These are phyloP conservation scores for Monosiga brevicollis DNA, from an alignment of 78 protist genomes.

Conservation along the genomic window DNA sequence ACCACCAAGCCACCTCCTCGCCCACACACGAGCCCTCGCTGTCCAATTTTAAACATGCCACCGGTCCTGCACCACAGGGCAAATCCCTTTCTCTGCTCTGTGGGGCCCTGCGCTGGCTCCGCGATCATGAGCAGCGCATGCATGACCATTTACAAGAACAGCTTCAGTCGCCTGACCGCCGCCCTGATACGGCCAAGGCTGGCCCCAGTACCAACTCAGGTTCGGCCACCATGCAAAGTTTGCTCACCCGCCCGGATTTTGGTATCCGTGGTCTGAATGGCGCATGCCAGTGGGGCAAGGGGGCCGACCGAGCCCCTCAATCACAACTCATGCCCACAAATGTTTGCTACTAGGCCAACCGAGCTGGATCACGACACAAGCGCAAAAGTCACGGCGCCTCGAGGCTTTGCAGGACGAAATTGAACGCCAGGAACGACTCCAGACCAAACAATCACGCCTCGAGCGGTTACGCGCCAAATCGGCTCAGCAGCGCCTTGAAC, in stretches of 20 bases:
- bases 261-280: not conserved
- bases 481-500: not conserved
- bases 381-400: no score
- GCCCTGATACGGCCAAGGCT: no score
- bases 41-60: not conserved
- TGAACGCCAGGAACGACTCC: no score
- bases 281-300: not conserved
- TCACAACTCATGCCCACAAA: not conserved
- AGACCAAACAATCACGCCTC: no score
- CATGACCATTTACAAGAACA: not conserved
- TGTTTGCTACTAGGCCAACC: no score
- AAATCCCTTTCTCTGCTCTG: slow-evolving; percentile 33
- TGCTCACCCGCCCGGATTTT: not conserved
- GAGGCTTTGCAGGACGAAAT: no score
- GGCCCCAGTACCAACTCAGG: not conserved
- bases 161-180: no score
- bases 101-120: slow-evolving; percentile 14
- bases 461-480: no score
- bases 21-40: not conserved
- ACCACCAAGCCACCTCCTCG: not conserved
- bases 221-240: not conserved
- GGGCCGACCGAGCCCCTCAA: not conserved
- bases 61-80: slow-evolving; percentile 4
- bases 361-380: no score
- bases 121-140: not conserved